A percentile compares a stretch with the other conserved stretches of the same genome.
Conservation (phyloP, 169 alveolate genomes). For the Cardiosporidium cionae region DNA sequence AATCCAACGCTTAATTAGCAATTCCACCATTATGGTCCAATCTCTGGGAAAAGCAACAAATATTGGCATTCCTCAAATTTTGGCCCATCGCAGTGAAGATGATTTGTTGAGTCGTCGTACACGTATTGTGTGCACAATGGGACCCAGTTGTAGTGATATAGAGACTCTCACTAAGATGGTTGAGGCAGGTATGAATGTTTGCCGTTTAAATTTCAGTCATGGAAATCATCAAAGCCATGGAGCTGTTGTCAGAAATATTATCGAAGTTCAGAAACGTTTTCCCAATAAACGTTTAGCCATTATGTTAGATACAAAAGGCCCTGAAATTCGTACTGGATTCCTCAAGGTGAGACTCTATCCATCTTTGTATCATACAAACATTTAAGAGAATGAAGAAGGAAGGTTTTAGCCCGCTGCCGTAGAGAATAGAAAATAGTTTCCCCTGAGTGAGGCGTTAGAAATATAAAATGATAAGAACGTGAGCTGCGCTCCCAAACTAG, state of each 20-base stretch:
- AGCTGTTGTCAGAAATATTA: constrained; percentile 66
- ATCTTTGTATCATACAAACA: background rate
- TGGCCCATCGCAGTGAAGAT: constrained; percentile 17
- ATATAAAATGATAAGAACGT: too few relatives aligned
- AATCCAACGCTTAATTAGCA: constrained; percentile 29
- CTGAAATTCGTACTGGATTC: constrained; percentile 96
- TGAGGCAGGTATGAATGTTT: constrained; percentile 92
- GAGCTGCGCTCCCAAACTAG: too few relatives aligned
- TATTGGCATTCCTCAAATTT: constrained; percentile 34
- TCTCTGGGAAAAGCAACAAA: constrained; percentile 37
- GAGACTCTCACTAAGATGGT: constrained; percentile 82
- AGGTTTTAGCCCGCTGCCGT: too few relatives aligned
- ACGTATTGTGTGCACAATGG: constrained; percentile 94
- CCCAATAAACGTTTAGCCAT: constrained; percentile 85
- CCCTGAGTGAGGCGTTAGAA: too few relatives aligned
- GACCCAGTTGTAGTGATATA: constrained; percentile 88
- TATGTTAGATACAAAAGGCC: constrained; percentile 98
- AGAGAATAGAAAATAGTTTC: too few relatives aligned
- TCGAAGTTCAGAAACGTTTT: constrained; percentile 83
- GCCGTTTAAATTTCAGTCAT: constrained; percentile 96
- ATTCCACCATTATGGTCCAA: constrained; percentile 32
- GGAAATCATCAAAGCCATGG: constrained; percentile 92
- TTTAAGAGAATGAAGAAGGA: too few relatives aligned
- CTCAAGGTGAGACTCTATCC: constrained; percentile 53
- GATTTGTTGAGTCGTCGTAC: constrained; percentile 75